Evolutionary conservation across 2,329 filamentous ascomycete genomes (phyloP), one percentile per base, ranked within the genome.

Genomic region (Diaporthe vaccinii): DNA sequence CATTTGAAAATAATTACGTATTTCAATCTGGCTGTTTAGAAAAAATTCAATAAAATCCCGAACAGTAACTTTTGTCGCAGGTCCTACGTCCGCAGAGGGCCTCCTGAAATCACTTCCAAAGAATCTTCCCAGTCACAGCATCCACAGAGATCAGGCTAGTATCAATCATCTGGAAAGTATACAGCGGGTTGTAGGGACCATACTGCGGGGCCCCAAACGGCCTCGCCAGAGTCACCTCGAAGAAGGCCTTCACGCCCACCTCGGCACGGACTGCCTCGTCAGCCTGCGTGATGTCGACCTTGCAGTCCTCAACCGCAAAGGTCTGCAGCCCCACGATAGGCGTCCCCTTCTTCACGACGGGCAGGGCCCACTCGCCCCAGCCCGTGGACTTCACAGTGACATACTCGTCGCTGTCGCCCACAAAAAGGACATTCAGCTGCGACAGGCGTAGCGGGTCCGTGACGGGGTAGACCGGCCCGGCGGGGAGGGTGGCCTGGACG

Each of bases 401-500:
- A 25, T 31, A 55, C 53, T 55, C 49, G 49, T 14, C 10, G 36
- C 10, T 39, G 36, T 39, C 36, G 36, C 36, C 36, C 36, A 14
- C 12, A 0, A 39, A 39, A 12, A 39, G 36, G 12, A 39, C 36
- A 14, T 39, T 14, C 36, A 39, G 36, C 36, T 39, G 36, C 36
- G 36, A 39, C 36, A 39, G 36, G 36, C 36, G 36, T 39, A 39
- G 36, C 36, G 36, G 36, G 12, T 39, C 36, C 10, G 36, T 39
- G 36, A 39, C 36, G 36, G 36, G 36, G 36, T 39, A 39, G 36
- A 39, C 36, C 36, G 36, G 36, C 3, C 53, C 53, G 25, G 53
- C 25, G 53, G 53, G 53, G 53, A 55, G 53, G 53, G 53, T 55
- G 22, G 53, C 53, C 25, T 55, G 53, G 53, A 55, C 53, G 15